Evolutionary conservation across 371 early-diverging fungal species (phyloP), one percentile per base, ranked within the genome.

Genomic region (Mucor velutinosus): DNA sequence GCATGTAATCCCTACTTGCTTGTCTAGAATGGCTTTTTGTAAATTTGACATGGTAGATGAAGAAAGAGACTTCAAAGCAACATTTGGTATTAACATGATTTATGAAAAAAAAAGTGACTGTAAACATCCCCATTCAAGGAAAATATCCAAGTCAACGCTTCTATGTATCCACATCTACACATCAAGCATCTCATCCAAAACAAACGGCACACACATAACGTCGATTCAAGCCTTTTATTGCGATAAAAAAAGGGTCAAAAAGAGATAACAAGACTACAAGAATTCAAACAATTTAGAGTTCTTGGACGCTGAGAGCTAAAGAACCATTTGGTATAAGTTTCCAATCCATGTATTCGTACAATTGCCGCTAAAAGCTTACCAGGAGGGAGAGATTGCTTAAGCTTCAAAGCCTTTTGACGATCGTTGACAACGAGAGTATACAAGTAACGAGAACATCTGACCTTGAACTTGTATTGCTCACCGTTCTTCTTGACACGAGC

Each of bases 401-500:
- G 89, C 92, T 97, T 97, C 81, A 90, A 87, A 77, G 97, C 97
- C 92, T 96, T 97, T 79, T 89, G 90, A 65, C 88, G 83, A 82
- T 97, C 97, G 65, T 94, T 87, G 70, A 97, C 93, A 65, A 93
- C 90, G 69, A 97, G 87, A 65, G 81, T 97, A 93, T 96, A 96
- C 74, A 97, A 88, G 89, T 94, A 95, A 73, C 89, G 88, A 64
- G 95, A 92, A 91, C 96, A 94, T 78, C 97, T 92, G 72, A 97
- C 93, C 94, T 97, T 97, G 92, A 97, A 97, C 89, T 97, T 97
- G 91, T 87, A 85, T 79, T 90, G 81, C 73, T 86, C 86, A 78
- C 91, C 93, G 90, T 91, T 96, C 93, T 95, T 95, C 94, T 96
- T 96, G 85, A 97, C 91, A 80, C 89, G 91, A 73, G 93, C 92